Base-by-base conservation (phyloP, 2,329 filamentous ascomycete species). In the Arthrobotrys musiformis region DNA sequence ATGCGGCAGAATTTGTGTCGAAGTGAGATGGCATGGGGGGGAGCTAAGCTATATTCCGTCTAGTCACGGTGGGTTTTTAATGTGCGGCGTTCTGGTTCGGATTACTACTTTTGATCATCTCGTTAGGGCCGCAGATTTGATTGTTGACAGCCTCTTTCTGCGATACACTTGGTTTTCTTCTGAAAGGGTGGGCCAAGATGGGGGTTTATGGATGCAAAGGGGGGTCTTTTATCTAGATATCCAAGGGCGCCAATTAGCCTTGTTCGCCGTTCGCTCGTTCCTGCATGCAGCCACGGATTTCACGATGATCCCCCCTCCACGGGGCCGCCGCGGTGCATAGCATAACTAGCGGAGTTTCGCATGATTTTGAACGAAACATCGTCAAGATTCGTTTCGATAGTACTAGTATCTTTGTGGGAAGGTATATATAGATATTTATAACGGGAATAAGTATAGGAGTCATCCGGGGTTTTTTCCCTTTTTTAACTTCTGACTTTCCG, bases 401-500 rank as follows among this genome's bases (percentile, higher is more conserved):
- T 56, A 56, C 26, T 50, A 37, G 22, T 28, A 28, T n/a, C 9
- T n/a, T n/a, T 40, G 30, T 15, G 15, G 13, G 22, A 5, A 26
- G n/a, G 7, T 40, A 40, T 40, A 58, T 58, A 24, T 58, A 81
- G n/a, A 84, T 85, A 64, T 82, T 84, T 62, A 62, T 62, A 44
- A 44, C 19, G 37, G n/a, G 46, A 11, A 5, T n/a, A n/a, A n/a
- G n/a, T n/a, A n/a, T n/a, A n/a, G n/a, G n/a, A n/a, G n/a, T n/a
- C n/a, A n/a, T n/a, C n/a, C n/a, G n/a, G n/a, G n/a, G n/a, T n/a
- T n/a, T n/a, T n/a, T n/a, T n/a, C n/a, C n/a, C n/a, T n/a, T 24
- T 19, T 7, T 62, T 22, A 19, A 15, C 13, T 46, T 22, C 11
- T 6, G 8, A 33, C 13, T 8, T 46, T 22, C n/a, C 37, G 9